A percentile compares a stretch with the other conserved stretches of the same genome.
phyloP scores from a whole-genome alignment of 768 basidiomycete species.

The Lentinula aciculospora region DNA sequence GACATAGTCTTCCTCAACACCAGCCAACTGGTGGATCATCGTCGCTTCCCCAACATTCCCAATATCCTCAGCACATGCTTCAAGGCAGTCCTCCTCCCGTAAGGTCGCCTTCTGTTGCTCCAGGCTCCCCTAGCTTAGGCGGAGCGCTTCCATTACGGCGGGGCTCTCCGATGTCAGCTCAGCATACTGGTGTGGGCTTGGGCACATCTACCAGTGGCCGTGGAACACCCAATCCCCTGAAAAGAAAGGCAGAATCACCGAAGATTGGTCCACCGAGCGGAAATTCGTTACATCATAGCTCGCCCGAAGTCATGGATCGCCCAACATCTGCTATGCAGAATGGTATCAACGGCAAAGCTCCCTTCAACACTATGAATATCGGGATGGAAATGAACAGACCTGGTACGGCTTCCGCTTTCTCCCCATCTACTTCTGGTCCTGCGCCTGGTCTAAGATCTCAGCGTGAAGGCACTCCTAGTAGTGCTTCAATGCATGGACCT shows the following conservation, averaged over 20 bases:
- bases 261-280: background rate
- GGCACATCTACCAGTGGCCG: conserved; percentile 1
- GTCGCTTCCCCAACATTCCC: background rate
- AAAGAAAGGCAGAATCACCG: conserved; percentile 5
- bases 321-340: conserved; percentile 3
- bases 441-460: background rate
- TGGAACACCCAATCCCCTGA: conserved; percentile 4
- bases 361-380: background rate
- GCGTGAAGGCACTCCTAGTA: background rate
- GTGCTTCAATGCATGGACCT: background rate
- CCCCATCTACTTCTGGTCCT: background rate
- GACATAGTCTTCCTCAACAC: background rate
- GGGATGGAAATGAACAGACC: conserved; percentile 5
- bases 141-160: background rate
- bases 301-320: background rate
- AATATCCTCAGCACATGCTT: conserved; percentile 1
- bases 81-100: conserved; percentile 5
- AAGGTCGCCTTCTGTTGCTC: background rate
- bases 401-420: background rate
- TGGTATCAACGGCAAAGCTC: background rate
- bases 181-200: background rate
- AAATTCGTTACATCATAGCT: background rate
- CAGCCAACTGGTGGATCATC: background rate
- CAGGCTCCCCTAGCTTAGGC: conserved; percentile 2
- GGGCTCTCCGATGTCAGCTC: background rate